Evolutionary conservation across 2,329 filamentous ascomycete species (phyloP).

Genomic region (Chlorencoelia australis): DNA sequence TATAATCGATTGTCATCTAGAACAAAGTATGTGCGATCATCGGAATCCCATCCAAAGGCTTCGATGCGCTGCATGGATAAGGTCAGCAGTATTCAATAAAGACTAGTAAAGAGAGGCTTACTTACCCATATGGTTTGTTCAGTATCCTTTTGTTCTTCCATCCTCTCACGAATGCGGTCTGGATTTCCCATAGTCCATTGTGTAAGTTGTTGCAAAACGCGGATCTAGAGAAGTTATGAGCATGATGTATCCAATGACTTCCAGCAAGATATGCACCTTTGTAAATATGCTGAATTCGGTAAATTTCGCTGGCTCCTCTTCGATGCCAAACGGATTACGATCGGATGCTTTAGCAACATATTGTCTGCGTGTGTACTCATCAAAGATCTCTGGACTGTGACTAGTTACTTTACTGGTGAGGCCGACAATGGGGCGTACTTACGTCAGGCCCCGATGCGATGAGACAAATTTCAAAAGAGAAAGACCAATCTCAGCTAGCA

Average conservation of each 20-base stretch:
- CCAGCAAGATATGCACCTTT: too few relatives aligned
- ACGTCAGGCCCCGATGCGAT: conserved; percentile 87
- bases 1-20: conserved; percentile 93
- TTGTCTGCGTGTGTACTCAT: conserved; percentile 86
- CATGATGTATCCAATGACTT: conserved; percentile 35
- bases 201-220: conserved; percentile 77
- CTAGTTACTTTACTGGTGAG: conserved; percentile 18
- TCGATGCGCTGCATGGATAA: conserved; percentile 53
- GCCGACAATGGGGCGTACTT: conserved; percentile 31
- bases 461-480: conserved; percentile 86
- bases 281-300: conserved; percentile 71
- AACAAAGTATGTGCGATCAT: conserved; percentile 81
- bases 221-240: conserved; percentile 39
- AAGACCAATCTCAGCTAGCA: conserved; percentile 73
- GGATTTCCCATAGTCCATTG: conserved; percentile 82
- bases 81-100: conserved; percentile 8
- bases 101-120: not conserved
- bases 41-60: conserved; percentile 76
- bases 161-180: conserved; percentile 75
- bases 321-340: conserved; percentile 76
- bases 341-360: conserved; percentile 71
- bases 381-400: conserved; percentile 70
- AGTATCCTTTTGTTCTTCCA: conserved; percentile 69
- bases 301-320: conserved; percentile 65
- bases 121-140: conserved; percentile 77